Evolutionary conservation across 495 filamentous ascomycete species (phyloP), one percentile per base, ranked within the genome.

Genomic region (Tuber aestivum): DNA sequence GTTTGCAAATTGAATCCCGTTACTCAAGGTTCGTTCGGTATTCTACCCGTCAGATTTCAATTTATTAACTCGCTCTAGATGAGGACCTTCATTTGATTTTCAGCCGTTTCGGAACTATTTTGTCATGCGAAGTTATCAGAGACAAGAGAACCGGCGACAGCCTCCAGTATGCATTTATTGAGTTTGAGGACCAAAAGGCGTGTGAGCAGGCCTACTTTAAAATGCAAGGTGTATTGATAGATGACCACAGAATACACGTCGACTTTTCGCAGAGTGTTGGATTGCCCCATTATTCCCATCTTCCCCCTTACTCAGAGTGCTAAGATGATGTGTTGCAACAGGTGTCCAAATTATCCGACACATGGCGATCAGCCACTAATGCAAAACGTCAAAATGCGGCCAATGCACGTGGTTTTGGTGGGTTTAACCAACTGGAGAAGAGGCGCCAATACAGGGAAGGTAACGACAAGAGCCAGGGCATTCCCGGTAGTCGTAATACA

Each of bases 1-100:
- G 95, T 99, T 75, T 99, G 95, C 90, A 98, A 99, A 83, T 87
- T 99, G 37, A 99, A 99, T 77, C 96, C 96, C 0, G 94, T 99
- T 70, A 99, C 95, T 71, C 90, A 91, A 89, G 89, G 89, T 90
- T 82, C 74, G 84, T 76, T 37, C 23, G 18, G 65, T 41, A 71
- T 70, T 69, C 73, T 74, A 78, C 76, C 42, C 44, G n/a, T 61
- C 61, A 56, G 1, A 73, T 68, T 72, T 38, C 70, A 71, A 70
- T 37, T 44, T 27, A 68, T 71, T 78, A 50, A 74, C 65, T 71
- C n/a, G n/a, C 40, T 75, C 72, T 70, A 88, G 95, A 98, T 83
- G 92, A 97, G 82, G 96, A 98, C 83, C 88, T 99, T 23, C 89
- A 98, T 81, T 85, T 97, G 74, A 97, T 99, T 76, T 99, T 99